A percentile compares a stretch with the other conserved stretches of the same genome.
phyloP scores from a whole-genome alignment of 2,329 filamentous ascomycete genomes.

The Xylariomycetidae sp. region DNA sequence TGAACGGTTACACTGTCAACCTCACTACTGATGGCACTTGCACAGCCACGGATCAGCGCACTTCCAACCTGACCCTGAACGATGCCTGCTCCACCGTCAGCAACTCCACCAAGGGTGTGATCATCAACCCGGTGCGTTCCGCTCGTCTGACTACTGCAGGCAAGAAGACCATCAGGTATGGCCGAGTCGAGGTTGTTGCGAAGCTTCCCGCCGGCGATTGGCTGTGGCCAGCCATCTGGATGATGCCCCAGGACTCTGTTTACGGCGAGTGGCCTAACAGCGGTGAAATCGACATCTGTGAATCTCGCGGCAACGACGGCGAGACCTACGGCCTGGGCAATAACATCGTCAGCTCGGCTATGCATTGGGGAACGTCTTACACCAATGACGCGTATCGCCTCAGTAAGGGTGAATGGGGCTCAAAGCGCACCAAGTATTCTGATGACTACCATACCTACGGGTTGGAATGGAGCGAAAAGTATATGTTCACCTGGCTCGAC shows the following conservation, averaged over 20 bases:
- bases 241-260: constrained; percentile 43
- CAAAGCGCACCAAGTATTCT: constrained; percentile 35
- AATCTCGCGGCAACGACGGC: constrained; percentile 41
- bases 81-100: constrained; percentile 36
- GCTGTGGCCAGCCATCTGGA: constrained; percentile 49
- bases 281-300: constrained; percentile 51
- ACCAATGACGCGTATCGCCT: constrained; percentile 28
- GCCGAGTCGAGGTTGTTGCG: constrained; percentile 48
- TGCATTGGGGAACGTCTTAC: constrained; percentile 42
- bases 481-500: constrained; percentile 51
- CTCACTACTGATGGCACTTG: constrained; percentile 34
- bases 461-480: constrained; percentile 47
- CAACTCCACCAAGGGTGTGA: constrained; percentile 37
- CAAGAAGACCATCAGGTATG: constrained; percentile 43
- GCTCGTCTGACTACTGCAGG: constrained; percentile 44
- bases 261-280: constrained; percentile 48
- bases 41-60: constrained; percentile 29
- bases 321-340: constrained; percentile 35
- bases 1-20: constrained; percentile 38
- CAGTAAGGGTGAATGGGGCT: constrained; percentile 27
- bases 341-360: constrained; percentile 36
- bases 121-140: constrained; percentile 46
- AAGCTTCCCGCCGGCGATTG: constrained; percentile 49
- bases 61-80: too few relatives aligned
- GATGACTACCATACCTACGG: constrained; percentile 46